Evolutionary conservation across 2,329 filamentous ascomycete genomes (phyloP), one percentile per base, ranked within the genome.

Genomic region (Eurotiales sp.): DNA sequence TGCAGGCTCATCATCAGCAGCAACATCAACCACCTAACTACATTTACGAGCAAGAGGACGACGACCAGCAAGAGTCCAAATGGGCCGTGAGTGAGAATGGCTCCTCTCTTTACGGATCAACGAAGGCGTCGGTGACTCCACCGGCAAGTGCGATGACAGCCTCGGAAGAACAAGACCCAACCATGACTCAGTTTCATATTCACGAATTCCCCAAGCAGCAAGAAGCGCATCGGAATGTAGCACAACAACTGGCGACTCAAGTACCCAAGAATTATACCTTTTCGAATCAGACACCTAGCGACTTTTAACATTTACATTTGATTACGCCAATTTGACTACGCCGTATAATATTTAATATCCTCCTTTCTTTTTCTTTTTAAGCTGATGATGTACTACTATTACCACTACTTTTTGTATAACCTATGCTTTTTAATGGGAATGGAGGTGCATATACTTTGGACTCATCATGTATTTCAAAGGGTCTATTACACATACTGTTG

Each of bases 141-240:
- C 54, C 58, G 21, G 50, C 58, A 5, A 58, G 54, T 34, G 60
- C 56, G 44, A 59, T 58, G 42, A 58, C 56, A 32, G 52, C 50
- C 10, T 41, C 39, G 14, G 47, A 50, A 43, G 47, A 50, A 25
- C 47, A 50, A 19, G 58, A 58, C 6, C 67, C 71, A 12, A 55
- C 65, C 59, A 60, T 59, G 32, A 64, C 65, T 1, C 69, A 74
- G 55, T 74, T 74, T 54, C 63, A 66, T 51, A 73, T 75, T 45
- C 69, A 72, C 45, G 72, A 74, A 53, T 75, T 72, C 53, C 66
- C 71, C 11, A 65, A 73, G 52, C 72, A 76, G 53, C 67, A 70
- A 50, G 64, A 72, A 55, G 66, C 66, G n/a, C 69, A 73, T 55
- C 67, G 67, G 19, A 69, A 67, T 52, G 64, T 67, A 40, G 66